Evolutionary conservation across 371 early-diverging fungal genomes (phyloP).

Genomic region (Syncephalastrum monosporum): DNA sequence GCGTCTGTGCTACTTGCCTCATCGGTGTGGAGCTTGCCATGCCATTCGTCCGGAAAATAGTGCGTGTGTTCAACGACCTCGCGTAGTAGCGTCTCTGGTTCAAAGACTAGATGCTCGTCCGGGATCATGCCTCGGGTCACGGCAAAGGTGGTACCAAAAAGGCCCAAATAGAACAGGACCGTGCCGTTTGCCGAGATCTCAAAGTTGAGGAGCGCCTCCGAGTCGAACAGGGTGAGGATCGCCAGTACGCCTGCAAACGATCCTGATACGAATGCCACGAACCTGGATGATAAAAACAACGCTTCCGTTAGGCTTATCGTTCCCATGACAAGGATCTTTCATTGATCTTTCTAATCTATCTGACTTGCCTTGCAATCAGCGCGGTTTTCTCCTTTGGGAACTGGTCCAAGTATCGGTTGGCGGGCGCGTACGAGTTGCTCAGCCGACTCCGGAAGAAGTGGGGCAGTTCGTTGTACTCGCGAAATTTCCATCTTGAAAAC

Average conservation of each 20-base stretch:
- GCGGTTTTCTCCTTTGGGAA: conserved; percentile 85
- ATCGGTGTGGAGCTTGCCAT: conserved; percentile 79
- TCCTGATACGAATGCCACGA: conserved; percentile 88
- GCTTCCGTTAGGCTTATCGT: background rate
- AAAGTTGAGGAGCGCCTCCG: conserved; percentile 84
- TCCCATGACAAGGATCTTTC: background rate
- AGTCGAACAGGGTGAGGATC: conserved; percentile 80
- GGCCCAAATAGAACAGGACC: conserved; percentile 87
- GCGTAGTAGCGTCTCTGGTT: conserved; percentile 74
- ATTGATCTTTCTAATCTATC: background rate
- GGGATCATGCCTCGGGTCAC: conserved; percentile 83
- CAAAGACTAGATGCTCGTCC: conserved; percentile 76
- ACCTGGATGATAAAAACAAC: conserved; percentile 43
- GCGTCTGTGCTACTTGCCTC: conserved; percentile 42
- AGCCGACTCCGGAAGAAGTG: conserved; percentile 84
- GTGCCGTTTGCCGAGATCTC: conserved; percentile 87
- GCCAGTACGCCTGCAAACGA: conserved; percentile 86
- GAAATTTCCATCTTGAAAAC: conserved; percentile 88
- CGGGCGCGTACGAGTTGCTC: conserved; percentile 65
- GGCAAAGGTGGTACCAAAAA: conserved; percentile 87
- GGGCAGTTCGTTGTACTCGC: conserved; percentile 96
- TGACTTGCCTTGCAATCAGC: conserved; percentile 69
- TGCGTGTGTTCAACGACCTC: conserved; percentile 87
- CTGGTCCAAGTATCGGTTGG: conserved; percentile 83
- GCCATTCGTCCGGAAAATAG: conserved; percentile 90